These are phyloP conservation scores for Hyphodiscus hymeniophilus DNA, from an alignment of 495 filamentous ascomycete genomes.

Conservation along the genomic window DNA sequence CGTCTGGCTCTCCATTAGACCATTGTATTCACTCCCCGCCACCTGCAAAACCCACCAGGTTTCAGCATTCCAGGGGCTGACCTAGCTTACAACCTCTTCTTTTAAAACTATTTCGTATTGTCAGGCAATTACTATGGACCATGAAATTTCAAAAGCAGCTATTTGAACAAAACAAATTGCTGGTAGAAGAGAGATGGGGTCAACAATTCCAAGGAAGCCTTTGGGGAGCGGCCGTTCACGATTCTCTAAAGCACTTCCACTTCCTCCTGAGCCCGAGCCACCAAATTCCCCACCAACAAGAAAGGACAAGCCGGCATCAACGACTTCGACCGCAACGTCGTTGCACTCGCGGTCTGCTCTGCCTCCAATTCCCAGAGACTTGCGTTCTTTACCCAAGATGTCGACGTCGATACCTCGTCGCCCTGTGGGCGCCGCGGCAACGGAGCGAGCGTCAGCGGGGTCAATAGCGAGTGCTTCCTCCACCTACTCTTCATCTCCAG, in stretches of 20 bases:
- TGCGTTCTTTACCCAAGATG: not conserved
- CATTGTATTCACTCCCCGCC: no score
- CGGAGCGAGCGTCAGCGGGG: not conserved
- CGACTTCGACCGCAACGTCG: not conserved
- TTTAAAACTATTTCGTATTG: not conserved
- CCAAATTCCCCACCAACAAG: not conserved
- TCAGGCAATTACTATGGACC: not conserved
- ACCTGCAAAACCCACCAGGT: slow-evolving; percentile 4
- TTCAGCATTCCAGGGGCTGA: slow-evolving; percentile 1
- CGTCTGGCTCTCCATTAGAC: no score
- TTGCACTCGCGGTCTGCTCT: slow-evolving; percentile 11
- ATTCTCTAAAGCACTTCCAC: slow-evolving; percentile 19
- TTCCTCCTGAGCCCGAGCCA: not conserved
- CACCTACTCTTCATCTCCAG: slow-evolving; percentile 16
- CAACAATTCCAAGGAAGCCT: slow-evolving; percentile 11
- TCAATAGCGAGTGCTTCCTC: slow-evolving; percentile 14
- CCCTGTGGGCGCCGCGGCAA: slow-evolving; percentile 11
- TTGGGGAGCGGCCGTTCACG: slow-evolving; percentile 15
- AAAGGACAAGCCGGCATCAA: slow-evolving; percentile 3
- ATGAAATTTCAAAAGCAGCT: not conserved
- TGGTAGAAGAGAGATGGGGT: slow-evolving; percentile 4
- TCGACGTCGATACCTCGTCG: slow-evolving; percentile 14
- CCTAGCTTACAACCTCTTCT: not conserved
- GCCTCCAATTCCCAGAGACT: slow-evolving; percentile 15
- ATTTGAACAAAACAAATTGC: not conserved